Percentiles rank a stretch among this genome's conserved stretches.
phyloP scores from a whole-genome alignment of 352 stramenopile genomes.

The Phytophthora palmivora region DNA sequence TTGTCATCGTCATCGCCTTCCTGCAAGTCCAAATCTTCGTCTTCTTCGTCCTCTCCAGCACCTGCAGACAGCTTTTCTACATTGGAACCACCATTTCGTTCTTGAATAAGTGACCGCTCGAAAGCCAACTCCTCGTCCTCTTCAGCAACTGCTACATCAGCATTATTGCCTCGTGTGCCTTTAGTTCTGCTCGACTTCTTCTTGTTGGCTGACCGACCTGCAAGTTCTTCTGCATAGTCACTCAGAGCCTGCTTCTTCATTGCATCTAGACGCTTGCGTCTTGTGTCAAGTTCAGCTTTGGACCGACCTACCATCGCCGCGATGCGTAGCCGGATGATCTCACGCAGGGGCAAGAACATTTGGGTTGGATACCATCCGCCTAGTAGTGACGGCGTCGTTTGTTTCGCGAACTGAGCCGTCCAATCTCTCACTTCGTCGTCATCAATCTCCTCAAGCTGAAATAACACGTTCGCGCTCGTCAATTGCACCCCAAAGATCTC shows the following conservation, averaged over 20 bases:
- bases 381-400: conserved; percentile 58
- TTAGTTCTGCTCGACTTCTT: conserved; percentile 22
- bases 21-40: conserved; percentile 34
- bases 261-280: conserved; percentile 69
- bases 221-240: conserved; percentile 62
- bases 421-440: conserved; percentile 67
- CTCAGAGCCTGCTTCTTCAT: conserved; percentile 76
- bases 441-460: conserved; percentile 79
- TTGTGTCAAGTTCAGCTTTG: conserved; percentile 69
- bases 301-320: conserved; percentile 74
- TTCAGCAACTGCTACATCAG: conserved; percentile 21
- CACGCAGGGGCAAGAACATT: conserved; percentile 80
- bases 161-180: conserved; percentile 15
- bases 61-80: conserved; percentile 20
- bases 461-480: conserved; percentile 74
- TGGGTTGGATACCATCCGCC: conserved; percentile 82
- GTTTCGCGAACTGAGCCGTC: conserved; percentile 56
- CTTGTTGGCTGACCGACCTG: conserved; percentile 23
- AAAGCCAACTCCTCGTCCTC: conserved; percentile 48
- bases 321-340: conserved; percentile 81
- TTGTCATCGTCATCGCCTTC: conserved; percentile 39
- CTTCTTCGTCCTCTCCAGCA: conserved; percentile 47
- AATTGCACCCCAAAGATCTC: conserved; percentile 82
- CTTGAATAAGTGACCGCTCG: conserved; percentile 42
- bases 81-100: conserved; percentile 23